phyloP scores from a whole-genome alignment of 2,329 filamentous ascomycete species.

The Alternaria sp. region DNA sequence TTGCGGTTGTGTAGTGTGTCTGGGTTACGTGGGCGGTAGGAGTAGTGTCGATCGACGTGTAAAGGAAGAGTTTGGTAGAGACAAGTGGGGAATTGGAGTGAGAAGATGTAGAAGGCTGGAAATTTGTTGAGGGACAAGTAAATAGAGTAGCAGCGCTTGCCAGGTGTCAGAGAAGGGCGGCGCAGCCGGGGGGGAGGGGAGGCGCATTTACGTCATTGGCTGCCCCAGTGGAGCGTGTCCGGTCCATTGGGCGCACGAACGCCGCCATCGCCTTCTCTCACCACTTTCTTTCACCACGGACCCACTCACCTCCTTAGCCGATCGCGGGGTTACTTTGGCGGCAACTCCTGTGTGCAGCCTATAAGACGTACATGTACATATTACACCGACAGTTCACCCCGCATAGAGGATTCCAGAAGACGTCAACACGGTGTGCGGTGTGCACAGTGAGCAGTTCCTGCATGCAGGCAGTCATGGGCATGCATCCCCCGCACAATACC shows the following conservation, averaged over 20 bases:
- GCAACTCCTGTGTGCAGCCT: slow-evolving; percentile 6
- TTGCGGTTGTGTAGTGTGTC: slow-evolving; percentile 25
- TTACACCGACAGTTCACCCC: slow-evolving; percentile 18
- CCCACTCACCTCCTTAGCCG: slow-evolving; percentile 3
- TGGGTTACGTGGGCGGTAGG: slow-evolving; percentile 16
- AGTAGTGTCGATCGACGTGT: slow-evolving; percentile 31
- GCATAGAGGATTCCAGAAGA: slow-evolving; percentile 14
- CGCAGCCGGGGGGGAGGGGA: slow-evolving; percentile 17
- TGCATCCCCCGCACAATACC: slow-evolving; percentile 7
- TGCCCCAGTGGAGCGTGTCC: slow-evolving; percentile 19
- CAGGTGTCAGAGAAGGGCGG: slow-evolving; percentile 37
- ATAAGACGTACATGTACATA: slow-evolving; percentile 8
- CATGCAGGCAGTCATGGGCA: slow-evolving; percentile 24
- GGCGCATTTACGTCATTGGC: slow-evolving; percentile 34
- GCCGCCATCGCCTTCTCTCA: slow-evolving; percentile 11
- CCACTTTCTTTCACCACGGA: slow-evolving; percentile 14
- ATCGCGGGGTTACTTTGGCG: slow-evolving; percentile 5
- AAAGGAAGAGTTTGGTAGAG: not conserved
- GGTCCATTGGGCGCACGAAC: slow-evolving; percentile 17
- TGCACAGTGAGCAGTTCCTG: slow-evolving; percentile 23
- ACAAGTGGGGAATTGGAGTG: slow-evolving; percentile 15
- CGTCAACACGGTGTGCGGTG: slow-evolving; percentile 24
- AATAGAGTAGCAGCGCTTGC: slow-evolving; percentile 37
- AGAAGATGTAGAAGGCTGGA: slow-evolving; percentile 15
- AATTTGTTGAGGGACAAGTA: slow-evolving; percentile 34